Evolutionary conservation across 352 stramenopile species (phyloP).

Genomic region (Pythium folliculosum): DNA sequence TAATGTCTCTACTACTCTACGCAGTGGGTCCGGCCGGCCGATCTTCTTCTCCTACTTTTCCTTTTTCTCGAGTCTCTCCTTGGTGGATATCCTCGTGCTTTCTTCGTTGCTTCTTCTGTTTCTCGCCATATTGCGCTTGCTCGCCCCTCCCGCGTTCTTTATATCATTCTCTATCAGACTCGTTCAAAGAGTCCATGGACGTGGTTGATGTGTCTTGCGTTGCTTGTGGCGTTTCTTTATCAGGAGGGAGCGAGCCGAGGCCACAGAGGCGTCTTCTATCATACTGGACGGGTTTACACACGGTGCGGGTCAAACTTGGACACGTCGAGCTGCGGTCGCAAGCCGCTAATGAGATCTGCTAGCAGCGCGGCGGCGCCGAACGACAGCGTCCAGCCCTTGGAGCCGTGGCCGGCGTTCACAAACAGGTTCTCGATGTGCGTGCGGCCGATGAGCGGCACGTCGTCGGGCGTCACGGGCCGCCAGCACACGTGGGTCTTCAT

Average conservation of each 20-base stretch:
- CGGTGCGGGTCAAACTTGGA: conserved; percentile 80
- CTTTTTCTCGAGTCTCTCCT: background rate
- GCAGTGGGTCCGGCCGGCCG: conserved; percentile 11
- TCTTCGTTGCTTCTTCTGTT: background rate
- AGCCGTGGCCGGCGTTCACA: conserved; percentile 84
- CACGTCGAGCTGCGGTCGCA: conserved; percentile 79
- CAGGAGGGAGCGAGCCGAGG: background rate
- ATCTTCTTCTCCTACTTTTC: conserved; percentile 9
- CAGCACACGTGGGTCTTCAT: conserved; percentile 85
- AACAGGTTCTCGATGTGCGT: conserved; percentile 83
- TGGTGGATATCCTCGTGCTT: background rate
- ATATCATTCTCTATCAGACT: conserved; percentile 25
- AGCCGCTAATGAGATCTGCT: conserved; percentile 79
- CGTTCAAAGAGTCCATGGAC: conserved; percentile 23
- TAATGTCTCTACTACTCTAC: conserved; percentile 32
- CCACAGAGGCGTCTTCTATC: conserved; percentile 6
- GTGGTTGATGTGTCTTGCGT: background rate
- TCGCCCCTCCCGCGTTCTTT: background rate
- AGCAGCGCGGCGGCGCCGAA: conserved; percentile 78
- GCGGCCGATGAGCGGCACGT: conserved; percentile 79
- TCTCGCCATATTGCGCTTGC: background rate
- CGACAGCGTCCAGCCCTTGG: conserved; percentile 84
- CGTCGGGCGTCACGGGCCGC: conserved; percentile 80
- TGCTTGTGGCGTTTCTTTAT: conserved; percentile 11
- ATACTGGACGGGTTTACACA: conserved; percentile 34